Base-by-base conservation (phyloP, 2,329 filamentous ascomycete species). In the Stagonosporopsis vannaccii region DNA sequence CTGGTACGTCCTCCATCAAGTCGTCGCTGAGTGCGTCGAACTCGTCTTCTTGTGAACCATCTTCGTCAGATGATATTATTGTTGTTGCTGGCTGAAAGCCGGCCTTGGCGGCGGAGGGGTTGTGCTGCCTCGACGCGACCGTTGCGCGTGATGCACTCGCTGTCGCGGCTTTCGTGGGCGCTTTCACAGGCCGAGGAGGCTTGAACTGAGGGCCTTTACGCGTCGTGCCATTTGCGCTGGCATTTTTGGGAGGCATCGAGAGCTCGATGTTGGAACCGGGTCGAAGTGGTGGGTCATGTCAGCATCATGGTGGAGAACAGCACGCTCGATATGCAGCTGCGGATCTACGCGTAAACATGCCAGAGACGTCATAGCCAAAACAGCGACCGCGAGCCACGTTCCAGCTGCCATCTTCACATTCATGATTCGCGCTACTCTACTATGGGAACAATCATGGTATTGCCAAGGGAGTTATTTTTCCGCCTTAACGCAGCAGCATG, bases 141-240 rank as follows among this genome's bases (percentile, higher is more conserved):
- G 62, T 44, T n/a, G 66, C 22, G 44, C 67, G 68, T 44, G 67
- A 55, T 39, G 61, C 59, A 20, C 63, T 35, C 19, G 61, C 43
- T 17, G 63, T 57, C 8, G 71, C 48, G 11, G 65, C 37, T 45
- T 70, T 62, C 7, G 66, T 54, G 12, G 67, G 26, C 25, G 65
- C 55, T 48, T 74, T 71, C 35, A 74, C 65, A 4, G 71, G 73
- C 17, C 73, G 69, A 7, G 74, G 75, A 9, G 75, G 74, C 22
- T 77, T 75, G 62, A 77, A 77, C 1, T 72, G 65, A 3, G 72
- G 70, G 0, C 70, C 71, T 57, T 71, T 74, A n/a, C 72, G 67
- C 26, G 63, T 59, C 4, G 59, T 28, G 19, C 58, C 51, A 45
- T 66, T 68, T 8, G 63, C 33, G 41, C 46, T 51, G 25, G 65